A percentile compares a stretch with the other conserved stretches of the same genome.
phyloP scores from a whole-genome alignment of 208 protist genomes.

The Crithidia mellificae region DNA sequence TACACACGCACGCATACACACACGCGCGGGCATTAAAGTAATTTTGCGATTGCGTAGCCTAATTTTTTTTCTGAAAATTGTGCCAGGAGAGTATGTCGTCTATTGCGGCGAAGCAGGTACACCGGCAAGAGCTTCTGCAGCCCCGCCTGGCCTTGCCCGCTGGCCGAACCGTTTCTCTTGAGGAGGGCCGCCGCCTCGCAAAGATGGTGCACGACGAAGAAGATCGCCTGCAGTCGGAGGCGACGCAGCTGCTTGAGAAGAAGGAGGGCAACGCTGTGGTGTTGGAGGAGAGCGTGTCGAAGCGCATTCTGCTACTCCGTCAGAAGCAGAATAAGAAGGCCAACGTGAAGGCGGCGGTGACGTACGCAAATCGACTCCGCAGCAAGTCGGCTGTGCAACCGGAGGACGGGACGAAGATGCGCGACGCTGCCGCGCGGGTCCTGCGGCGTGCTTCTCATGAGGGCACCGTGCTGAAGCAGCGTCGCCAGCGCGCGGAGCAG shows the following conservation, averaged over 20 bases:
- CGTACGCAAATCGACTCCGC: constrained; percentile 51
- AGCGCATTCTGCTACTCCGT: constrained; percentile 68
- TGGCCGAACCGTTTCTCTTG: constrained; percentile 71
- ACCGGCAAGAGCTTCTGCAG: constrained; percentile 74
- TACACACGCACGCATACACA: too few species aligned
- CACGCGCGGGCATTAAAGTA: too few species aligned
- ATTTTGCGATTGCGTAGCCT: too few species aligned
- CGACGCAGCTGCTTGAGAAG: constrained; percentile 36
- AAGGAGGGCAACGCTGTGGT: constrained; percentile 45
- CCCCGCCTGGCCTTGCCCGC: constrained; percentile 68
- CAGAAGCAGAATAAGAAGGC: constrained; percentile 65
- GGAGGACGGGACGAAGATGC: constrained; percentile 41
- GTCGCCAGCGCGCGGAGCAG: constrained; percentile 41
- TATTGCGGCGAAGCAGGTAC: constrained; percentile 59
- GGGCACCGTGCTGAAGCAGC: constrained; percentile 30
- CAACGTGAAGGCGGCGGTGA: constrained; percentile 71
- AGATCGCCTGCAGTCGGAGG: constrained; percentile 54
- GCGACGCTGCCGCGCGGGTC: constrained; percentile 42
- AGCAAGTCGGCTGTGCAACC: constrained; percentile 31
- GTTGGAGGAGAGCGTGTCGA: constrained; percentile 72
- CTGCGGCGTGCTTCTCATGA: constrained; percentile 40
- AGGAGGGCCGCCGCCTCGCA: constrained; percentile 73
- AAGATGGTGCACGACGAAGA: constrained; percentile 67
- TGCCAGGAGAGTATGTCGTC: too few species aligned
- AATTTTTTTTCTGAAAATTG: too few species aligned